Conservation (phyloP, 164 flowering plant species). For the Magnolia officinalis region DNA sequence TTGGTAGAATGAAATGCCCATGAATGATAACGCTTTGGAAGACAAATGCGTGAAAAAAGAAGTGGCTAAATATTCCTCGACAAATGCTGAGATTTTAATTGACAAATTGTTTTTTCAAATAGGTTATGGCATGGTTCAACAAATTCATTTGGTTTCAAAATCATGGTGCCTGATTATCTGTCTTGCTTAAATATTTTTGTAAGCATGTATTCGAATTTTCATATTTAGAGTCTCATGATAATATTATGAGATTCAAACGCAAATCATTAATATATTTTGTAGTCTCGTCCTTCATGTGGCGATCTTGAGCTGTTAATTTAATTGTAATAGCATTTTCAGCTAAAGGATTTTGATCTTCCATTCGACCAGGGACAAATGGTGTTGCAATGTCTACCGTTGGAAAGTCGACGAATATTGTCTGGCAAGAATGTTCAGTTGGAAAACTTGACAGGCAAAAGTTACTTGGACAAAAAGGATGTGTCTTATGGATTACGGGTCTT, state of each 20-base stretch:
- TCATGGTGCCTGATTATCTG: neutral
- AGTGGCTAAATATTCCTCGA: neutral
- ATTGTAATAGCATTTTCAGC: neutral
- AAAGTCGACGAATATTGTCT: conserved; percentile 65
- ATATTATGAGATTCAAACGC: neutral
- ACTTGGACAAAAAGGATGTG: conserved; percentile 85
- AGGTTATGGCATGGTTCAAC: neutral
- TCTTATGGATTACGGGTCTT: conserved; percentile 91
- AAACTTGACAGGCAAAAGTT: conserved; percentile 62
- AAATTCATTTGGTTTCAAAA: neutral
- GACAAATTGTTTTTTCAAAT: neutral
- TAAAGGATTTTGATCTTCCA: neutral
- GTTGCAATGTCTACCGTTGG: conserved; percentile 38
- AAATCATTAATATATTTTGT: too few relatives aligned
- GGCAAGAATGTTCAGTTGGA: conserved; percentile 81
- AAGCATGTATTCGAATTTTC: neutral
- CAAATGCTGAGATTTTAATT: neutral
- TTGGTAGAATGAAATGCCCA: too few relatives aligned
- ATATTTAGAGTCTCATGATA: neutral
- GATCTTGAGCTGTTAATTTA: neutral
- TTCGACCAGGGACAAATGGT: conserved; percentile 11
- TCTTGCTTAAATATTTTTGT: neutral
- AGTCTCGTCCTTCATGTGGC: neutral
- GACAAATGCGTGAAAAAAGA: too few relatives aligned
- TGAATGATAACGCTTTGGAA: too few relatives aligned